Conservation (phyloP, 441 rosid genomes). For the Geranium incanum region DNA sequence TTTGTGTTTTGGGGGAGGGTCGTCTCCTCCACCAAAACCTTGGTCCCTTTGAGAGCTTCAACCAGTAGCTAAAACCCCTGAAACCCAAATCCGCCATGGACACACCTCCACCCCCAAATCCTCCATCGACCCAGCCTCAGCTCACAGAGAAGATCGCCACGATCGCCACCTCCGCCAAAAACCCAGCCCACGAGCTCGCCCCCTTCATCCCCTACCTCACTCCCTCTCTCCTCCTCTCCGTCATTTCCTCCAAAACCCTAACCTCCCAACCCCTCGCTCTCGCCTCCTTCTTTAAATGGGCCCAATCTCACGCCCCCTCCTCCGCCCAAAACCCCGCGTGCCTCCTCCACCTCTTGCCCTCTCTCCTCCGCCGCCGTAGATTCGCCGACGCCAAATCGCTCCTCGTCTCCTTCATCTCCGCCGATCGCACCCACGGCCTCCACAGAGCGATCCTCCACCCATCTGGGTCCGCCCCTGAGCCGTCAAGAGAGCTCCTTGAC, state of each 20-base stretch:
- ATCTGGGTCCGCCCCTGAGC: slow-evolving; percentile 18
- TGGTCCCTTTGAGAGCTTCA: neutral
- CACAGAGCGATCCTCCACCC: slow-evolving; percentile 45
- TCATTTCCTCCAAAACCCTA: slow-evolving; percentile 44
- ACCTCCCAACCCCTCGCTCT: slow-evolving; percentile 38
- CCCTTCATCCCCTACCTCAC: slow-evolving; percentile 42
- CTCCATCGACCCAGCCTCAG: neutral
- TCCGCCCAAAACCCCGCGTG: slow-evolving; percentile 36
- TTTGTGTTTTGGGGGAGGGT: neutral
- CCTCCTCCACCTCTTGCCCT: slow-evolving; percentile 52
- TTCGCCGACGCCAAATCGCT: slow-evolving; percentile 63
- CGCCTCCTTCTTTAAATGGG: slow-evolving; percentile 52
- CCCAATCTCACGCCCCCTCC: slow-evolving; percentile 30
- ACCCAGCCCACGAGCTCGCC: slow-evolving; percentile 33
- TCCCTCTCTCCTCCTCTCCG: slow-evolving; percentile 40
- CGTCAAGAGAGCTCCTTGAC: slow-evolving; percentile 51
- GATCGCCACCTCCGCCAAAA: slow-evolving; percentile 28
- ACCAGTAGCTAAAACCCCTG: neutral
- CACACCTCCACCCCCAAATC: slow-evolving; percentile 1
- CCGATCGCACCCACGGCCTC: slow-evolving; percentile 41
- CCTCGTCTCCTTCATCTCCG: slow-evolving; percentile 50
- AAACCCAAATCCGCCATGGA: neutral
- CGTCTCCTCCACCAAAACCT: neutral
- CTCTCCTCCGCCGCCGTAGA: slow-evolving; percentile 44
- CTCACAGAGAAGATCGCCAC: slow-evolving; percentile 13